Conservation (phyloP, 2,329 filamentous ascomycete species). For the Herpomyces periplanetae region DNA sequence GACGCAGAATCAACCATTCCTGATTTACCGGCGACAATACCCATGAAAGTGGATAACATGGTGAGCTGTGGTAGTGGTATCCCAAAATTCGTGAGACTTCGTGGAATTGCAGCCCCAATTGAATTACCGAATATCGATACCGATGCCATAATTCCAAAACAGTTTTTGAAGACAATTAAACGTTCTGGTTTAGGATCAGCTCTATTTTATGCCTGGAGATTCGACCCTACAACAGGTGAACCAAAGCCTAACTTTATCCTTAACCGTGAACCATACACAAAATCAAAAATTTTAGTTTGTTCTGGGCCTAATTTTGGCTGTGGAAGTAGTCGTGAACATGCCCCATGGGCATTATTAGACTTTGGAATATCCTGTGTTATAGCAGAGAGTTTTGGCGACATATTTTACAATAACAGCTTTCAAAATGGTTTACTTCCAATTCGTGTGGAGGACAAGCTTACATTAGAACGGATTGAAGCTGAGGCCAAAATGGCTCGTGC, state of each 20-base stretch:
- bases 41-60: too few relatives aligned
- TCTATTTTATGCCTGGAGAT: conserved; percentile 53
- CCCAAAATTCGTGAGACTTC: conserved; percentile 42
- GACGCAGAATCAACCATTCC: conserved; percentile 11
- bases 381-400: conserved; percentile 52
- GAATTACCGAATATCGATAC: conserved; percentile 77
- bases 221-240: conserved; percentile 21
- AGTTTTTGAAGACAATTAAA: conserved; percentile 97
- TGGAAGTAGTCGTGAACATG: conserved; percentile 66
- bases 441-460: conserved; percentile 21
- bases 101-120: conserved; percentile 53
- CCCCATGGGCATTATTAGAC: conserved; percentile 79
- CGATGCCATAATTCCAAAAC: conserved; percentile 96
- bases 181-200: conserved; percentile 62
- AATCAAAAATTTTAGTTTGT: conserved; percentile 55
- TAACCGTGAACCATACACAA: conserved; percentile 52
- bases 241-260: conserved; percentile 53
- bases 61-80: conserved; percentile 20
- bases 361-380: conserved; percentile 86
- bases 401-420: conserved; percentile 99
- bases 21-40: too few relatives aligned
- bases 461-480: conserved; percentile 26
- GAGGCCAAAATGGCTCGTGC: conserved; percentile 45
- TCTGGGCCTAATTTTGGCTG: conserved; percentile 86
- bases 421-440: conserved; percentile 97